Conservation (phyloP, 2,329 filamentous ascomycete genomes). For the Ascochyta koolunga region DNA sequence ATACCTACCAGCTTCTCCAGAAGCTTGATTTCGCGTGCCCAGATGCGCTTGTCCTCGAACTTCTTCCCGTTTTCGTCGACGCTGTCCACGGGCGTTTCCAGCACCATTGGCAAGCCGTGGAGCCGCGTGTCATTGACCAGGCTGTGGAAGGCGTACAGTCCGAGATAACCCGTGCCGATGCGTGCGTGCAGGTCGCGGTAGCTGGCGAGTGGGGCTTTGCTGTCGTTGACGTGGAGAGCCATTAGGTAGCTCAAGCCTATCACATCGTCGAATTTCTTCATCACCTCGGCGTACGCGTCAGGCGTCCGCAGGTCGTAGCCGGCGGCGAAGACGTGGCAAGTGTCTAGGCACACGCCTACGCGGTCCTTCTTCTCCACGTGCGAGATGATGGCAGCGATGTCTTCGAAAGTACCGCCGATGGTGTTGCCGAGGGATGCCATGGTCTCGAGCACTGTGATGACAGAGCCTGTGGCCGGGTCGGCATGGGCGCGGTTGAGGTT, state of each 20-base stretch:
- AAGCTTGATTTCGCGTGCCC: conserved; percentile 94
- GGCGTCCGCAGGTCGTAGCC: conserved; percentile 87
- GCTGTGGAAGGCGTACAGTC: conserved; percentile 86
- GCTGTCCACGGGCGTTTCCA: conserved; percentile 92
- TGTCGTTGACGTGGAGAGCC: conserved; percentile 93
- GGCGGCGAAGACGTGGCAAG: conserved; percentile 93
- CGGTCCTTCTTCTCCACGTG: conserved; percentile 79
- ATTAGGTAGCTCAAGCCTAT: conserved; percentile 81
- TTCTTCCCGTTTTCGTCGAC: conserved; percentile 67
- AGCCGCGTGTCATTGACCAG: conserved; percentile 83
- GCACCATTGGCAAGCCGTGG: conserved; percentile 81
- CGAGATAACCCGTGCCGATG: conserved; percentile 93
- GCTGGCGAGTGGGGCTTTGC: conserved; percentile 83
- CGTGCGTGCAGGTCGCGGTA: conserved; percentile 92
- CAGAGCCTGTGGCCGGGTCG: conserved; percentile 67
- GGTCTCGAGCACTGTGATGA: conserved; percentile 88
- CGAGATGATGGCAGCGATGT: conserved; percentile 83
- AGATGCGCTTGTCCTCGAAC: conserved; percentile 79
- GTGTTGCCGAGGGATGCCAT: conserved; percentile 90
- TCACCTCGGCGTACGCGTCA: conserved; percentile 72
- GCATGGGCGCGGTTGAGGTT: conserved; percentile 83
- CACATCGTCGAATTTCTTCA: conserved; percentile 75
- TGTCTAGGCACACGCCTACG: conserved; percentile 94
- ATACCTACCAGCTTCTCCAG: conserved; percentile 87
- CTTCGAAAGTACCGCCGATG: conserved; percentile 83